These are phyloP conservation scores for Astrocystis sublimbata DNA, from an alignment of 495 filamentous ascomycete genomes.

Conservation along the genomic window DNA sequence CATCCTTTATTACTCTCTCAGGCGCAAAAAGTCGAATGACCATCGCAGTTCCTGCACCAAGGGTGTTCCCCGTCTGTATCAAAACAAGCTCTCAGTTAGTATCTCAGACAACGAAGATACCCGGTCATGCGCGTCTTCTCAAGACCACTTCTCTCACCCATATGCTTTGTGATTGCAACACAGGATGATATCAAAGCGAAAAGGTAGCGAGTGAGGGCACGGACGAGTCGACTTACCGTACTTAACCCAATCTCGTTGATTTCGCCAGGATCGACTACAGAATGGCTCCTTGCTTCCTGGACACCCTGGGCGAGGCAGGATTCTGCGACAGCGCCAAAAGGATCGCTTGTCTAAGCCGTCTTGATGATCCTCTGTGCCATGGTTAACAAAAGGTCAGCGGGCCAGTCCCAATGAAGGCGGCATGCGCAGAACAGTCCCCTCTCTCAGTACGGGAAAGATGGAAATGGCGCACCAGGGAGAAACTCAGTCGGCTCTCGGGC, in stretches of 20 bases:
- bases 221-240: slow-evolving; percentile 6
- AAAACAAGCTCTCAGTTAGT: background rate
- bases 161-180: background rate
- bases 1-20: background rate
- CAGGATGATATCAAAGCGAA: background rate
- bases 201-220: background rate
- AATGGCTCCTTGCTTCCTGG: background rate
- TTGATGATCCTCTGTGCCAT: too few relatives aligned
- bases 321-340: background rate
- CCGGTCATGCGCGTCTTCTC: background rate
- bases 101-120: background rate
- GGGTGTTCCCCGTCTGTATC: background rate
- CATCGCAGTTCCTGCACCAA: background rate
- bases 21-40: background rate
- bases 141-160: background rate
- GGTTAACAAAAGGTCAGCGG: too few relatives aligned
- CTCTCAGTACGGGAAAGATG: background rate
- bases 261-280: background rate
- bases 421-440: background rate
- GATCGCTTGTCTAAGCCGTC: background rate
- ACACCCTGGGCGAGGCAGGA: background rate
- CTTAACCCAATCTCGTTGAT: background rate
- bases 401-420: too few relatives aligned
- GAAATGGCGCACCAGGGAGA: too few relatives aligned
- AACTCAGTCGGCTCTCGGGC: background rate